Conservation (phyloP, 352 stramenopile species). For the Phytophthora boehmeriae region DNA sequence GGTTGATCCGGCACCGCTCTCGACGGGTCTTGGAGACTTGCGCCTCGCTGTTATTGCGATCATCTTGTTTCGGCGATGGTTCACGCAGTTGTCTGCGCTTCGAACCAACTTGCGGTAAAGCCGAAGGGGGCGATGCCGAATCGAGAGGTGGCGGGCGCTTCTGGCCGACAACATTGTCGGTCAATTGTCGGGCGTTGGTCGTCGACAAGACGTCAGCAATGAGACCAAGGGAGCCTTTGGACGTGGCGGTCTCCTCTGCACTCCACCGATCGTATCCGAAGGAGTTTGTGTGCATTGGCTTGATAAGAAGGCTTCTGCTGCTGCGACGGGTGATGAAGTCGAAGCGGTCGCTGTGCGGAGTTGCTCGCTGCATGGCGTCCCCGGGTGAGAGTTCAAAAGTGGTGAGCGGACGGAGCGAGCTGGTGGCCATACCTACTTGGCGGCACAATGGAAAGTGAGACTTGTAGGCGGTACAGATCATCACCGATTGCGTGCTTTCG, state of each 20-base stretch:
- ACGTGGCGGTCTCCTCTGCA: background rate
- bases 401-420: constrained; percentile 3
- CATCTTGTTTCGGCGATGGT: background rate
- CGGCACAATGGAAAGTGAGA: background rate
- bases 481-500: constrained; percentile 4
- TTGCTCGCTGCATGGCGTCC: constrained; percentile 1
- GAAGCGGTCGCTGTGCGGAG: background rate
- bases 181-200: background rate
- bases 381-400: background rate
- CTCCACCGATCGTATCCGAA: background rate
- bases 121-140: background rate
- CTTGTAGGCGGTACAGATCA: background rate
- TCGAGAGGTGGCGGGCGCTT: background rate
- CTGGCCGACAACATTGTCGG: background rate
- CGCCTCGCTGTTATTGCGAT: background rate
- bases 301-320: background rate
- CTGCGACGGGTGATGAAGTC: background rate
- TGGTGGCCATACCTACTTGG: constrained; percentile 8
- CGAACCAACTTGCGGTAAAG: background rate
- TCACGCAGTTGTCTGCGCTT: background rate
- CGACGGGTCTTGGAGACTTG: background rate
- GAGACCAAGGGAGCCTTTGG: background rate
- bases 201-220: background rate
- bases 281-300: background rate
- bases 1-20: constrained; percentile 8